phyloP scores from a whole-genome alignment of 129 eudicot genomes.

The Rutidosis leptorrhynchoides region DNA sequence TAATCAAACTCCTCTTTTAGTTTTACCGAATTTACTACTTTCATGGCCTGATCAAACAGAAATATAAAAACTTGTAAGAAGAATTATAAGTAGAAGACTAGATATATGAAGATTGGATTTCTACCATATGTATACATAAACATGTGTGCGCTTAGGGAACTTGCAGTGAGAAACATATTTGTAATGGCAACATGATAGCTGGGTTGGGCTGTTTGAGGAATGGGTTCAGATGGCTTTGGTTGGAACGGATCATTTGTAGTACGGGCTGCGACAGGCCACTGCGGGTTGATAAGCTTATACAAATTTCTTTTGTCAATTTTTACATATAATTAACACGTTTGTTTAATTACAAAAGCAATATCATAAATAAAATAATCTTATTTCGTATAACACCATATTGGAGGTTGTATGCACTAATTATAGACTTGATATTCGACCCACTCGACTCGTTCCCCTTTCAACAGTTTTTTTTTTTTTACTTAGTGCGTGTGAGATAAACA shows the following conservation, averaged over 20 bases:
- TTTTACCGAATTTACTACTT: slow-evolving; percentile 81
- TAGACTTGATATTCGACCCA: slow-evolving; percentile 6
- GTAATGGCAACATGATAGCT: not conserved
- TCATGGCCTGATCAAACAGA: slow-evolving; percentile 81
- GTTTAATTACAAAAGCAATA: not conserved
- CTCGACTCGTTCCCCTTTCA: slow-evolving; percentile 2
- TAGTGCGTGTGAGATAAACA: not conserved
- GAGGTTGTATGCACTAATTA: slow-evolving; percentile 2
- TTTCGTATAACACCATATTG: not conserved
- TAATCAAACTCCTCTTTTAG: slow-evolving; percentile 97
- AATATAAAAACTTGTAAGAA: slow-evolving; percentile 13
- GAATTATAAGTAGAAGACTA: not conserved
- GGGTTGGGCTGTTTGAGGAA: not conserved
- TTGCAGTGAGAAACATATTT: not conserved
- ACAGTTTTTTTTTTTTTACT: not conserved
- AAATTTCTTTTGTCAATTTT: not conserved
- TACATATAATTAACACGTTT: not conserved
- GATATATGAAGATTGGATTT: not conserved
- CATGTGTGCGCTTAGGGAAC: slow-evolving; percentile 10
- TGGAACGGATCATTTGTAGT: not conserved
- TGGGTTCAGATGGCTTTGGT: not conserved
- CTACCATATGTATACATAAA: slow-evolving; percentile 2
- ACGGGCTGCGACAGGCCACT: not conserved
- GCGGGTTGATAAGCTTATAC: not conserved
- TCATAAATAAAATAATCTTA: not conserved